Percentiles rank a stretch among this genome's conserved stretches.
These are phyloP conservation scores for Leavenworthia alabamica DNA, from an alignment of 345 rosid genomes.

Conservation along the genomic window DNA sequence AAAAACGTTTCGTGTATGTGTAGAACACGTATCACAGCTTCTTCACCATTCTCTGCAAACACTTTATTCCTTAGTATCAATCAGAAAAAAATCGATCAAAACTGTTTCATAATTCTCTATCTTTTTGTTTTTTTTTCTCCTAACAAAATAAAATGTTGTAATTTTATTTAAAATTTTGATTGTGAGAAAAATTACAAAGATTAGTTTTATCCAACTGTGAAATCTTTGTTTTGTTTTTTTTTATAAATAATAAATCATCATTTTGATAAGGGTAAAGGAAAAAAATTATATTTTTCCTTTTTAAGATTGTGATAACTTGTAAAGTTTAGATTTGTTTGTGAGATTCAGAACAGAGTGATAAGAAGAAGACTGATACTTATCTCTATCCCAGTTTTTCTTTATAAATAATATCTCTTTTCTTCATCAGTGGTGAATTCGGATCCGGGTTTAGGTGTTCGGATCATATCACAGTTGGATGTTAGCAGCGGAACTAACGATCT, in stretches of 20 bases:
- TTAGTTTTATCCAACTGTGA: constrained; percentile 1
- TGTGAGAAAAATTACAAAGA: constrained; percentile 15
- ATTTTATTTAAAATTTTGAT: background rate
- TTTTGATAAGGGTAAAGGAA: background rate
- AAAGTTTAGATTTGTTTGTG: background rate
- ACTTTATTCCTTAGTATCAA: background rate
- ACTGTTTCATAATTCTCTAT: constrained; percentile 5
- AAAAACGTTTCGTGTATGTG: constrained; percentile 19
- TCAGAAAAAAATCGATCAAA: background rate
- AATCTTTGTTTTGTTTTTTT: constrained; percentile 14
- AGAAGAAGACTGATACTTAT: background rate
- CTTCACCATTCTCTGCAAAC: constrained; percentile 28
- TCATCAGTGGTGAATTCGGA: constrained; percentile 1
- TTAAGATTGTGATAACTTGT: constrained; percentile 16
- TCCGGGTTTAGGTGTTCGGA: constrained; percentile 17
- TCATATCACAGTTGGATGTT: constrained; percentile 25
- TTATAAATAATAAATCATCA: constrained; percentile 31
- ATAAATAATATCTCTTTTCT: background rate
- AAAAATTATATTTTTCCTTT: background rate
- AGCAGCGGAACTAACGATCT: constrained; percentile 15
- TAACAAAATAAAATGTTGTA: constrained; percentile 8
- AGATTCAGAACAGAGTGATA: constrained; percentile 23
- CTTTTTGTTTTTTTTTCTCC: constrained; percentile 15
- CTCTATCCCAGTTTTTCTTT: too few species aligned
- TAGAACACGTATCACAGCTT: constrained; percentile 16